Evolutionary conservation across 1,284 basidiomycete genomes (phyloP).

Genomic region (Gymnopus androsaceus): DNA sequence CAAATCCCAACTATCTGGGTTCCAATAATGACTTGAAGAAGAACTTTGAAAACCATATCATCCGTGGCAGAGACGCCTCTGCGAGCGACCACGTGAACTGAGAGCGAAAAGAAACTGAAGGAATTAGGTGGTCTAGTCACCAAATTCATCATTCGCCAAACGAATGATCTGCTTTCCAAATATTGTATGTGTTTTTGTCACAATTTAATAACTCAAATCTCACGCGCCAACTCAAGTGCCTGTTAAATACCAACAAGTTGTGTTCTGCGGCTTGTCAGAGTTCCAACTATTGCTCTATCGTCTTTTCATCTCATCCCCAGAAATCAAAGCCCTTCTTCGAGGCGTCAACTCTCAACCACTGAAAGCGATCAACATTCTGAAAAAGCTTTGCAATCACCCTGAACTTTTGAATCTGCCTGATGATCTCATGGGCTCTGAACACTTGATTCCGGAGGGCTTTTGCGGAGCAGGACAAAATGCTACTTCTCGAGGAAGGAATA

Average conservation of each 20-base stretch:
- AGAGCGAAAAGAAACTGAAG: constrained; percentile 90
- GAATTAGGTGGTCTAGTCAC: constrained; percentile 90
- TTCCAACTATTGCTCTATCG: constrained; percentile 91
- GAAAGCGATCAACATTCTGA: constrained; percentile 95
- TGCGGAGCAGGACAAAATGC: constrained; percentile 49
- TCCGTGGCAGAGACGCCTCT: constrained; percentile 90
- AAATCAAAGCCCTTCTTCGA: constrained; percentile 89
- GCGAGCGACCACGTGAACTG: constrained; percentile 84
- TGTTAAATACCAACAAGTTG: constrained; percentile 99
- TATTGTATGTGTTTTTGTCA: constrained; percentile 67
- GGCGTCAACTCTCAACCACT: constrained; percentile 94
- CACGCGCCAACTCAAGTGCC: constrained; percentile 75
- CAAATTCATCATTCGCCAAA: constrained; percentile 96
- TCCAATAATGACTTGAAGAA: constrained; percentile 92
- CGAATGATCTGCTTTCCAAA: constrained; percentile 96
- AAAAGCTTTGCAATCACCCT: constrained; percentile 98
- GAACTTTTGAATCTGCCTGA: constrained; percentile 87
- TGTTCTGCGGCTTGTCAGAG: constrained; percentile 90
- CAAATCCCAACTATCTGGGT: constrained; percentile 95
- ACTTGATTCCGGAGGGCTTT: constrained; percentile 85
- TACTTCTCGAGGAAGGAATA: constrained; percentile 43
- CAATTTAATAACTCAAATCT: constrained; percentile 3
- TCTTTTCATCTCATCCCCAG: constrained; percentile 92
- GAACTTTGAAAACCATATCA: constrained; percentile 94
- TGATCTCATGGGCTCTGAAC: constrained; percentile 86